These are phyloP conservation scores for Lentinula sp. DNA, from an alignment of 768 basidiomycete genomes.

Conservation along the genomic window DNA sequence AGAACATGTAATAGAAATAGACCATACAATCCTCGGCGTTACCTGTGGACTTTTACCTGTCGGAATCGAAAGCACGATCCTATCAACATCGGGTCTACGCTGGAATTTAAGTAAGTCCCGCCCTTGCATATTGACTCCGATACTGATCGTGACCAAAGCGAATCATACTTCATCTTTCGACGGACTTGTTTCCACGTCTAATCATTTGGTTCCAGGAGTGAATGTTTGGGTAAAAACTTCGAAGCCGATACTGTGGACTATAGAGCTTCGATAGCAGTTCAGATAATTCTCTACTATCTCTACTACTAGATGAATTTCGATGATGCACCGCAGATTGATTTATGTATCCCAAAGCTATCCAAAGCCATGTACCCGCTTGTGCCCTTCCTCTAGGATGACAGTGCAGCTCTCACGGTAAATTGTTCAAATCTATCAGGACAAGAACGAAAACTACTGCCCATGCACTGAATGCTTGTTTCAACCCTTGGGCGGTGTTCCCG, in stretches of 20 bases:
- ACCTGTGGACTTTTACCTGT: constrained; percentile 96
- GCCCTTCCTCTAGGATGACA: too few relatives aligned
- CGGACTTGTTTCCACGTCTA: constrained; percentile 87
- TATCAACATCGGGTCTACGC: constrained; percentile 79
- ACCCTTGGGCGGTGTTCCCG: not conserved
- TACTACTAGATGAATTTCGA: not conserved
- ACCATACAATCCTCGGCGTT: constrained; percentile 68
- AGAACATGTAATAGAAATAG: constrained; percentile 71
- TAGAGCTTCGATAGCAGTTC: constrained; percentile 45
- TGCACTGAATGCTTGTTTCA: not conserved
- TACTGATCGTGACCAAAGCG: constrained; percentile 27
- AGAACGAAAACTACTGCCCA: not conserved
- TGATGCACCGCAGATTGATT: too few relatives aligned
- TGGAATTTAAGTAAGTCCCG: constrained; percentile 78
- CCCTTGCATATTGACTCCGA: not conserved
- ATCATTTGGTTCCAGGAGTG: constrained; percentile 73
- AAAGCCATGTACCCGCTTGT: too few relatives aligned
- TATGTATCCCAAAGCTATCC: too few relatives aligned
- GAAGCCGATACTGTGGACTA: constrained; percentile 87
- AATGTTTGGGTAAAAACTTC: constrained; percentile 72
- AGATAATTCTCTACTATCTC: too few relatives aligned
- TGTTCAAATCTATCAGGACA: not conserved
- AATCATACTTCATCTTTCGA: constrained; percentile 72
- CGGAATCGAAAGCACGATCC: constrained; percentile 66
- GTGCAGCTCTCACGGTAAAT: too few relatives aligned